Percentiles rank a stretch among this genome's conserved stretches.
Conservation (phyloP, 345 rosid genomes). For the Eucalyptus tenuipes region DNA sequence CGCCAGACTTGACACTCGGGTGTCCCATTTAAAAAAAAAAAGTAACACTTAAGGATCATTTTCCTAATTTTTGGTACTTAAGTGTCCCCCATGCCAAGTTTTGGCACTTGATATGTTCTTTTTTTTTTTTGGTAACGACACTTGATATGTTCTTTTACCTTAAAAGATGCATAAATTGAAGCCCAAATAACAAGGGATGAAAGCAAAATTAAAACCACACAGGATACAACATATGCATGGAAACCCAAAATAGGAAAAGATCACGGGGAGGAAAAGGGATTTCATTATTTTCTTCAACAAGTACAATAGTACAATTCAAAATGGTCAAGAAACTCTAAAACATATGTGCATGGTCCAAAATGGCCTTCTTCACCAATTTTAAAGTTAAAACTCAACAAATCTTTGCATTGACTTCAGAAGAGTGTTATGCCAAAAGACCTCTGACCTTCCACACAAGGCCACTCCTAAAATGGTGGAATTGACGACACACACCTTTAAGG, state of each 20-base stretch:
- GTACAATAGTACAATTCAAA: background rate
- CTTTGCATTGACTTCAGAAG: background rate
- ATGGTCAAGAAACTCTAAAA: background rate
- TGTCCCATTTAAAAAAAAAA: too few species aligned
- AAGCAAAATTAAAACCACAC: background rate
- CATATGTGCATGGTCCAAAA: background rate
- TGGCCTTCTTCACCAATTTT: background rate
- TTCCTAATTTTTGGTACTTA: too few species aligned
- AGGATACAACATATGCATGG: background rate
- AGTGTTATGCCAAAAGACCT: background rate
- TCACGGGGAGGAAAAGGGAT: background rate
- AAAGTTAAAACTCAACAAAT: background rate
- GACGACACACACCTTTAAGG: background rate
- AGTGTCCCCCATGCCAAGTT: rapidly evolving
- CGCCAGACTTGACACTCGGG: rapidly evolving
- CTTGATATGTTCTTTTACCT: too few species aligned
- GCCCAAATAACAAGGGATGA: background rate
- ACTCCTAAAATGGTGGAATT: background rate
- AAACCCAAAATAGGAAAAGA: background rate
- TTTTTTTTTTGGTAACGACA: too few species aligned
- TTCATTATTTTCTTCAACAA: too few species aligned
- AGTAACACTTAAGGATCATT: too few species aligned
- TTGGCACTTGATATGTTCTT: too few species aligned
- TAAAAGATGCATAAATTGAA: background rate
- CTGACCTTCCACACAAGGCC: background rate